Evolutionary conservation across 495 filamentous ascomycete genomes (phyloP).

Genomic region (Pseudevernia furfuracea): DNA sequence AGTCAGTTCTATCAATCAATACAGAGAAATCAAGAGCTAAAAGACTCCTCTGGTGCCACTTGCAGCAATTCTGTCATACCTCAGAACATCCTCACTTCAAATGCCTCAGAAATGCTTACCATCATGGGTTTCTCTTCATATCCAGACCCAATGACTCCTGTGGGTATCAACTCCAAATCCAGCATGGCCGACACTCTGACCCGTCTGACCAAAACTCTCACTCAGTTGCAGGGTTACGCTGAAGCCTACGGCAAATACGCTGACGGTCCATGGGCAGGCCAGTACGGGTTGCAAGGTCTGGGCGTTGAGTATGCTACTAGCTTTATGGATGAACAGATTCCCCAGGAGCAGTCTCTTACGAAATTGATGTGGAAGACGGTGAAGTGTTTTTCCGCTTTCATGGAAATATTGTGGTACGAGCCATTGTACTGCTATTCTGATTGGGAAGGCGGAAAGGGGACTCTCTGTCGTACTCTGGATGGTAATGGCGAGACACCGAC

Average conservation of each 20-base stretch:
- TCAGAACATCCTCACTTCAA: conserved; percentile 11
- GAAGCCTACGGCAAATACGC: conserved; percentile 20
- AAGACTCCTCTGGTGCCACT: conserved; percentile 8
- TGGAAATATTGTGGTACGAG: conserved; percentile 25
- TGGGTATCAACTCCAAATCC: conserved; percentile 18
- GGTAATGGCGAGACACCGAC: conserved; percentile 20
- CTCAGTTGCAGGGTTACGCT: conserved; percentile 20
- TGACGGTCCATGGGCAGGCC: conserved; percentile 16
- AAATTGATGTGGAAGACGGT: conserved; percentile 24
- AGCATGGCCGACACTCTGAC: conserved; percentile 9
- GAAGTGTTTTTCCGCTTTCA: conserved; percentile 15
- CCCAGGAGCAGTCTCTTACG: conserved; percentile 22
- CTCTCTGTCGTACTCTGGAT: conserved; percentile 9
- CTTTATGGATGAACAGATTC: conserved; percentile 7
- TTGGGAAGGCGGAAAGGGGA: conserved; percentile 22
- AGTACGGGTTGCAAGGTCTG: conserved; percentile 22
- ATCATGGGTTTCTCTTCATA: conserved; percentile 25
- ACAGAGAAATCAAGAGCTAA: too few relatives aligned
- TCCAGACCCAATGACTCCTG: conserved; percentile 23
- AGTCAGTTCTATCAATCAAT: too few relatives aligned
- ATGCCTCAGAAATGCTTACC: conserved; percentile 19
- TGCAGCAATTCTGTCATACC: conserved; percentile 19
- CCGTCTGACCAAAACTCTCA: conserved; percentile 16
- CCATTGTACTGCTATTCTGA: conserved; percentile 23
- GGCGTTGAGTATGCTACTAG: conserved; percentile 24